Evolutionary conservation across 2,329 filamentous ascomycete genomes (phyloP).

Genomic region (Nothomitra cinnamomea): DNA sequence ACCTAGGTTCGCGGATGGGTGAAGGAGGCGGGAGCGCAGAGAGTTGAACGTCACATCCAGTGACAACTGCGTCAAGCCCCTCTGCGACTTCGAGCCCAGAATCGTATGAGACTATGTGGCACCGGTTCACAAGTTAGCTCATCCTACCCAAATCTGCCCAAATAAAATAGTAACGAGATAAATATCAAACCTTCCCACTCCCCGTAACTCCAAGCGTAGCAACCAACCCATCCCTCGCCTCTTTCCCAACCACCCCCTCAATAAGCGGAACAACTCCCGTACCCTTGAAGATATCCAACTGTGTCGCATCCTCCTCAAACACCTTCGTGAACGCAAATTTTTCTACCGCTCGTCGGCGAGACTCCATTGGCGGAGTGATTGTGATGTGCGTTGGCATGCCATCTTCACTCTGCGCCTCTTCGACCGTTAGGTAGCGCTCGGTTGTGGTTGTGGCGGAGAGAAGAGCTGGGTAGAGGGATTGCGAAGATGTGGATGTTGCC

Average conservation of each 20-base stretch:
- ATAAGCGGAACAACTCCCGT: conserved; percentile 60
- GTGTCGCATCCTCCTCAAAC: conserved; percentile 71
- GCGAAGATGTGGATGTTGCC: neutral
- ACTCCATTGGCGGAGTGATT: conserved; percentile 50
- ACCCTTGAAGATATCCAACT: conserved; percentile 73
- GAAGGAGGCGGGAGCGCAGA: conserved; percentile 53
- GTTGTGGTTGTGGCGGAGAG: conserved; percentile 16
- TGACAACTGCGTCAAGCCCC: conserved; percentile 79
- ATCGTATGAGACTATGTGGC: conserved; percentile 73
- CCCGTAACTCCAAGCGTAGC: conserved; percentile 90
- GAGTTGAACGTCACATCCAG: conserved; percentile 82
- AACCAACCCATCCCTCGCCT: conserved; percentile 71
- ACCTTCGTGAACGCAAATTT: conserved; percentile 89
- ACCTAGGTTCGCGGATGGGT: conserved; percentile 34
- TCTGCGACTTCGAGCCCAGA: conserved; percentile 68
- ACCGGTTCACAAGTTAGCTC: neutral
- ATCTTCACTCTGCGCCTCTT: conserved; percentile 25
- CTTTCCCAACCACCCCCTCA: conserved; percentile 59
- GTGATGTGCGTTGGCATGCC: conserved; percentile 32
- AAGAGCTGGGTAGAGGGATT: conserved; percentile 9
- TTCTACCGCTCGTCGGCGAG: conserved; percentile 72
- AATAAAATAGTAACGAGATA: too few relatives aligned
- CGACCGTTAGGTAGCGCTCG: conserved; percentile 67
- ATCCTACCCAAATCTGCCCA: too few relatives aligned
- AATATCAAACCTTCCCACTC: conserved; percentile 66